Percentiles rank a stretch among this genome's conserved stretches.
Conservation (phyloP, 2,329 filamentous ascomycete species). For the Fusarium buxicola region DNA sequence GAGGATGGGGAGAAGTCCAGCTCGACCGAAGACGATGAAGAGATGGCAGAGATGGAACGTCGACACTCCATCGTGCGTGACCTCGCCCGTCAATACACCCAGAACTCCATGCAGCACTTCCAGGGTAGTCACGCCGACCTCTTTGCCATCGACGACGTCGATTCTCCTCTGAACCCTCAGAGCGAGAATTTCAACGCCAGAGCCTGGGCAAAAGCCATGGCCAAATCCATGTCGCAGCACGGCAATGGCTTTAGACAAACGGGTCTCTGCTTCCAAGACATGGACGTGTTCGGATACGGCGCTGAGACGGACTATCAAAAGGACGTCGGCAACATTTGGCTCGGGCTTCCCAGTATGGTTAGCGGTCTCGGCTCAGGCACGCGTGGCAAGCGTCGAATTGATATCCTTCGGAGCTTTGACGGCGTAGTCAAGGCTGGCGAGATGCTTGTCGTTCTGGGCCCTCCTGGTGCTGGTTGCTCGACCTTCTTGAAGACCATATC, state of each 20-base stretch:
- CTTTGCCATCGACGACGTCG: conserved; percentile 31
- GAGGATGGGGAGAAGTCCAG: conserved; percentile 7
- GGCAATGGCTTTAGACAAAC: conserved; percentile 45
- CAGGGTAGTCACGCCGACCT: conserved; percentile 30
- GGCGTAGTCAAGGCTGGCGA: conserved; percentile 74
- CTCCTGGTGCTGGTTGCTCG: conserved; percentile 70
- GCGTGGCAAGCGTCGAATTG: conserved; percentile 35
- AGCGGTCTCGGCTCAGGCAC: conserved; percentile 4
- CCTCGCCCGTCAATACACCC: conserved; percentile 34
- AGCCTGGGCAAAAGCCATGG: conserved; percentile 50
- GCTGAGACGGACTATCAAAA: conserved; percentile 62
- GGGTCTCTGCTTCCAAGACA: conserved; percentile 57
- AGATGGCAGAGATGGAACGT: conserved; percentile 29
- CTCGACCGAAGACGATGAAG: conserved; percentile 24
- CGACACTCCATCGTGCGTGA: conserved; percentile 39
- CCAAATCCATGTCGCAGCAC: conserved; percentile 41
- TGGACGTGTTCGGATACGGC: conserved; percentile 59
- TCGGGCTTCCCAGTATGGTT: conserved; percentile 37
- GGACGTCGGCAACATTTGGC: conserved; percentile 52
- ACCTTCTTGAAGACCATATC: conserved; percentile 69
- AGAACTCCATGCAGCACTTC: conserved; percentile 25
- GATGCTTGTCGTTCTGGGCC: conserved; percentile 77
- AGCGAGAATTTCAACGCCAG: conserved; percentile 63
- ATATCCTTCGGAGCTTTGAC: conserved; percentile 71
- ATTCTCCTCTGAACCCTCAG: conserved; percentile 62